Percentiles rank a stretch among this genome's conserved stretches.
phyloP scores from a whole-genome alignment of 2,329 filamentous ascomycete genomes.

The Xylogone sp. region DNA sequence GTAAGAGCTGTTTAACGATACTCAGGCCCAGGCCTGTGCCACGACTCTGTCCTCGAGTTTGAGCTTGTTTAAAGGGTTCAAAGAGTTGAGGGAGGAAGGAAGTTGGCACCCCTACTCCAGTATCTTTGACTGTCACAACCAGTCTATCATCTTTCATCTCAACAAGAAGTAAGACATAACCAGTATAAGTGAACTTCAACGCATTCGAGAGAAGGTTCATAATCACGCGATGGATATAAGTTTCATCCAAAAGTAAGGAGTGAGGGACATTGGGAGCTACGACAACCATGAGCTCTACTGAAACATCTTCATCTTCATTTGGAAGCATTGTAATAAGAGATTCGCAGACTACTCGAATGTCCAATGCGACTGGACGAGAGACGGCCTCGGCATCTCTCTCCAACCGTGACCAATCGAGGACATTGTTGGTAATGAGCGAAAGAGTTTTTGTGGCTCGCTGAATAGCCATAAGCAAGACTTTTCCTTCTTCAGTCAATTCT shows the following conservation, averaged over 20 bases:
- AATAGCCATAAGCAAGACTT: slow-evolving; percentile 27
- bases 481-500: slow-evolving; percentile 27
- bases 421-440: slow-evolving; percentile 33
- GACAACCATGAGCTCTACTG: slow-evolving; percentile 29
- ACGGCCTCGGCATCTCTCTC: slow-evolving; percentile 27
- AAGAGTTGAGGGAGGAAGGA: slow-evolving; percentile 31
- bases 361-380: slow-evolving; percentile 26
- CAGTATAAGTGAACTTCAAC: slow-evolving; percentile 27
- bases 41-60: slow-evolving; percentile 21
- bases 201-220: slow-evolving; percentile 33
- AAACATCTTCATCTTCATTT: slow-evolving; percentile 27
- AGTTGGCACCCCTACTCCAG: slow-evolving; percentile 28
- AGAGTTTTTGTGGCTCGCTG: slow-evolving; percentile 31
- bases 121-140: slow-evolving; percentile 25
- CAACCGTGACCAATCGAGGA: slow-evolving; percentile 33
- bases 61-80: slow-evolving; percentile 26
- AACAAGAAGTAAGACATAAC: slow-evolving; percentile 17
- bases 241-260: slow-evolving; percentile 30
- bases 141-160: slow-evolving; percentile 13
- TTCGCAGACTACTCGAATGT: slow-evolving; percentile 29
- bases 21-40: slow-evolving; percentile 27
- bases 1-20: slow-evolving; percentile 26
- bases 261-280: slow-evolving; percentile 27
- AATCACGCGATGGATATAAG: slow-evolving; percentile 30
- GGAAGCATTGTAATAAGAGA: slow-evolving; percentile 29